Evolutionary conservation across 163 green algal genomes (phyloP), one percentile per base, ranked within the genome.

Genomic region (Coccomyxa subellipsoidea): DNA sequence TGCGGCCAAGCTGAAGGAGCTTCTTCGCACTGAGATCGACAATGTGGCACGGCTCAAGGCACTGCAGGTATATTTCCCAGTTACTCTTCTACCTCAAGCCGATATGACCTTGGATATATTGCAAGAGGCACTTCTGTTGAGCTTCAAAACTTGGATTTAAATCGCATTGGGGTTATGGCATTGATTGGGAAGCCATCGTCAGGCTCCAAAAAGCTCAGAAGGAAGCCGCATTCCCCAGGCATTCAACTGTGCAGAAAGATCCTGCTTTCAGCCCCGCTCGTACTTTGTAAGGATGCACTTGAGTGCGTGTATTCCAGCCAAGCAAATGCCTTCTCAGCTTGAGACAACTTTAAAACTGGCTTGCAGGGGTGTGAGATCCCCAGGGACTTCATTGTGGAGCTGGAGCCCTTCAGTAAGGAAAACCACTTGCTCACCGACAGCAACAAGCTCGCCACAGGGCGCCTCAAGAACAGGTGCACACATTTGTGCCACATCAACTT

Each of bases 341-440:
- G 18, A 66, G 47, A 66, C 12, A 18, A 18, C 47, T 18, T 18
- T 66, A 12, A 66, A 18, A 18, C 47, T 12, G 47, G 47, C 12
- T 18, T 66, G 47, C 47, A 73, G 66, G 66, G 66, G 8, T 73
- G n/a, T 6, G 66, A 73, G 66, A 73, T 73, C 66, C 66, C 66
- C 66, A 18, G 66, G 27, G 66, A 73, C 66, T 73, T 73, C 66
- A 73, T 73, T 23, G 27, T 73, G 18, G 66, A 73, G 7, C 31
- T 73, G 66, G 66, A 73, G 29, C 66, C 66, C 66, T 73, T 73
- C 66, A 73, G 66, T 23, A 73, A 73, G 66, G n/a, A 34, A 18
- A 73, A 73, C 66, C 66, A 73, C 66, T 23, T 73, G 66, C 66
- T 73, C 66, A 73, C 66, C 66, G 66, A 73, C 66, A 23, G 2